Evolutionary conservation across 2,329 filamentous ascomycete genomes (phyloP).

Genomic region (Ophiostoma pallidulum): DNA sequence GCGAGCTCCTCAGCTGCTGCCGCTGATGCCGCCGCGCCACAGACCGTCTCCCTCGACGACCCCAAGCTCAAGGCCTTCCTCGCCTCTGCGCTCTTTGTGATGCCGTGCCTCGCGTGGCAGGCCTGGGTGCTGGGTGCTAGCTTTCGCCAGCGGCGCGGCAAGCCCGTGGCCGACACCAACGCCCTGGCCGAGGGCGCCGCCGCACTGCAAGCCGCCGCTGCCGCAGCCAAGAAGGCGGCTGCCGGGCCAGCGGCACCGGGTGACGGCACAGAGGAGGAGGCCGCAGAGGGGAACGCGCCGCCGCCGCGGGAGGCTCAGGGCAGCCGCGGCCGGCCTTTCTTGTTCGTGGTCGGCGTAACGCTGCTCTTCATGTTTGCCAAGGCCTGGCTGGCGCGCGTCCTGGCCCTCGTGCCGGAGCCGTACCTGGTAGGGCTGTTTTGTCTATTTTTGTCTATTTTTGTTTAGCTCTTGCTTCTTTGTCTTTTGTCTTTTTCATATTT

Average conservation of each 20-base stretch:
- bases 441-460: no score
- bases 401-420: slow-evolving; percentile 37
- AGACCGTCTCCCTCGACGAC: background rate
- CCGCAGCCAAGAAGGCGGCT: slow-evolving; percentile 5
- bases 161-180: slow-evolving; percentile 9
- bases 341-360: slow-evolving; percentile 12
- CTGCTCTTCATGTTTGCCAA: slow-evolving; percentile 22
- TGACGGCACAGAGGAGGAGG: background rate
- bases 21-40: background rate
- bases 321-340: slow-evolving; percentile 5
- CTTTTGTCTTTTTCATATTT: no score
- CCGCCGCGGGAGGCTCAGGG: no score
- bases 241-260: background rate
- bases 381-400: slow-evolving; percentile 32
- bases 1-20: no score
- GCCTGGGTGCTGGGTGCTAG: slow-evolving; percentile 15
- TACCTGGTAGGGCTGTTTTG: no score
- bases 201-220: background rate
- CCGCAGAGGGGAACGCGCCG: background rate
- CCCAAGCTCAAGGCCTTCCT: slow-evolving; percentile 13
- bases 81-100: slow-evolving; percentile 15
- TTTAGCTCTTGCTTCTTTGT: no score
- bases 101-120: slow-evolving; percentile 16
- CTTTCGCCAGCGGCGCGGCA: slow-evolving; percentile 14
- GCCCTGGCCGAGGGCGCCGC: slow-evolving; percentile 6